Percentiles rank a stretch among this genome's conserved stretches.
These are phyloP conservation scores for Asterella californica DNA, from an alignment of 225 moss, liverwort and hornwort genomes.

Conservation along the genomic window DNA sequence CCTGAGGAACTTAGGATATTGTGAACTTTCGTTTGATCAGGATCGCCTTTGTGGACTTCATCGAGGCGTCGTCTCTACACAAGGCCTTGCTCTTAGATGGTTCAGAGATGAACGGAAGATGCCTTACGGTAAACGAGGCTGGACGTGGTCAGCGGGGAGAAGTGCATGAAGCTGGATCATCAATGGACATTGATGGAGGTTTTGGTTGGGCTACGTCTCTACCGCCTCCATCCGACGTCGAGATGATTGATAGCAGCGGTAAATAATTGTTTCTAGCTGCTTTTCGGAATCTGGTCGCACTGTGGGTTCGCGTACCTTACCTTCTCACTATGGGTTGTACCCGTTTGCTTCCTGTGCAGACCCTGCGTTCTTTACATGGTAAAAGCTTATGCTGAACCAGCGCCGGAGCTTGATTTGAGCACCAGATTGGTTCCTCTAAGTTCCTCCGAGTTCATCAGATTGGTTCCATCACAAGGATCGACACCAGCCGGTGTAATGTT, in stretches of 20 bases:
- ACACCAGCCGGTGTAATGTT: background rate
- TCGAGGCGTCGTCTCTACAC: constrained; percentile 33
- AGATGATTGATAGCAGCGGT: constrained; percentile 17
- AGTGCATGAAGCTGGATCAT: background rate
- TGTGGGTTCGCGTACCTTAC: background rate
- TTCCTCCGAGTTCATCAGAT: too few species aligned
- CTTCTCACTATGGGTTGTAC: background rate
- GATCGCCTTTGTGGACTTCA: constrained; percentile 43
- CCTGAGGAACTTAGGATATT: background rate
- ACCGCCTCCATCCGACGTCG: constrained; percentile 14
- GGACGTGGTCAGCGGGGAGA: constrained; percentile 6
- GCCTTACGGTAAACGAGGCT: constrained; percentile 53
- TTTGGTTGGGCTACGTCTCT: constrained; percentile 13
- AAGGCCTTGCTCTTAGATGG: constrained; percentile 61
- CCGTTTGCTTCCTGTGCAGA: constrained; percentile 3
- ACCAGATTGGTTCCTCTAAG: background rate
- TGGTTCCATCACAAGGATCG: background rate
- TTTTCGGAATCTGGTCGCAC: background rate
- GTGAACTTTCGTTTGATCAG: background rate
- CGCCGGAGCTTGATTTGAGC: background rate
- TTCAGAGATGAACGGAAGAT: constrained; percentile 56
- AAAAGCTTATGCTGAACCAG: background rate
- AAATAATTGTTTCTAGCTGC: background rate
- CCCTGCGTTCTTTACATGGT: constrained; percentile 19
- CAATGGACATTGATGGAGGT: constrained; percentile 8